A percentile compares a stretch with the other conserved stretches of the same genome.
These are phyloP conservation scores for Cudoniella acicularis DNA, from an alignment of 495 filamentous ascomycete species.

Conservation along the genomic window DNA sequence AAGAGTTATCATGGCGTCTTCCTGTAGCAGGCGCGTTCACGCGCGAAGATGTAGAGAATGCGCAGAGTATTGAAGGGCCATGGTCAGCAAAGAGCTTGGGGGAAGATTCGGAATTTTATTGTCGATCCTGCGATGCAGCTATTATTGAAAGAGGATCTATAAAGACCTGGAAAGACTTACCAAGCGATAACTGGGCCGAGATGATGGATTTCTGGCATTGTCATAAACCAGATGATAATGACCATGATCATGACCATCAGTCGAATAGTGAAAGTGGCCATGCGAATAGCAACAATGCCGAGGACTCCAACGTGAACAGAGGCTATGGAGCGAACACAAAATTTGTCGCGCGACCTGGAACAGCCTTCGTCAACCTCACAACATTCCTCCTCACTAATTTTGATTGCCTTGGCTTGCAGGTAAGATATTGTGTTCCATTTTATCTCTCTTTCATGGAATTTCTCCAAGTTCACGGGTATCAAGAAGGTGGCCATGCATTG, in stretches of 20 bases:
- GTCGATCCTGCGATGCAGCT: slow-evolving; percentile 53
- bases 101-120: slow-evolving; percentile 51
- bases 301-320: slow-evolving; percentile 41
- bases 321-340: slow-evolving; percentile 73
- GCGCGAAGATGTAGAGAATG: slow-evolving; percentile 25
- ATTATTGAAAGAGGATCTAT: slow-evolving; percentile 43
- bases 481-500: slow-evolving; percentile 79
- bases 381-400: slow-evolving; percentile 63
- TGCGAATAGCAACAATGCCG: slow-evolving; percentile 24
- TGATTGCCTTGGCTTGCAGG: slow-evolving; percentile 62
- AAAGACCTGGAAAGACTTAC: slow-evolving; percentile 85
- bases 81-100: slow-evolving; percentile 71
- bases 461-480: slow-evolving; percentile 50
- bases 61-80: slow-evolving; percentile 46
- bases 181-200: slow-evolving; percentile 96
- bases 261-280: slow-evolving; percentile 9
- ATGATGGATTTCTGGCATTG: slow-evolving; percentile 99
- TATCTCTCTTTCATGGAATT: background rate
- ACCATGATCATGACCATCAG: slow-evolving; percentile 25
- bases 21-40: slow-evolving; percentile 45
- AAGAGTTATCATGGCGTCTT: slow-evolving; percentile 67
- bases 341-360: slow-evolving; percentile 57
- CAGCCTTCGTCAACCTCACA: slow-evolving; percentile 77
- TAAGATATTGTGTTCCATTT: slow-evolving; percentile 42
- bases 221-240: slow-evolving; percentile 69